Evolutionary conservation across 179 eudicot species (phyloP), one percentile per base, ranked within the genome.

Genomic region (Patellifolia procumbens): DNA sequence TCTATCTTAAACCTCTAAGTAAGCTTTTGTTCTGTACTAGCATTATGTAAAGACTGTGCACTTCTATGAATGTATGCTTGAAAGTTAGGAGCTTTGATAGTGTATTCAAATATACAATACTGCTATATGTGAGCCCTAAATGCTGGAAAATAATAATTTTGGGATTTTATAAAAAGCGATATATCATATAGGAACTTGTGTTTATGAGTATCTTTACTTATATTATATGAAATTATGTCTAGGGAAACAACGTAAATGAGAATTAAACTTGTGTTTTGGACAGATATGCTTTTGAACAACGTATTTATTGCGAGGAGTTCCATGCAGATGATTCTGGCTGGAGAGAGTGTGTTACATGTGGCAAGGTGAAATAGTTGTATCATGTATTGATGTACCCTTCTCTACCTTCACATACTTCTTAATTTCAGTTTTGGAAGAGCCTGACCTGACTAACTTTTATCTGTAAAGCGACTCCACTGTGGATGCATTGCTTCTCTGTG

Each of bases 251-350:
- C 22, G 8, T 51, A 35, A 7, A 35, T 10, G n/a, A 43, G 31
- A 1, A 37, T n/a, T 34, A 28, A 31, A 43, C 53, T 61, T 75
- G 26, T 73, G 51, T 53, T 72, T 46, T 17, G 79, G 73, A 59
- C 89, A 95, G 99, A 86, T 83, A 83, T 84, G 89, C 92, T 74
- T 96, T 88, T 81, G 87, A 93, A 82, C 87, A 81, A 74, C 82
- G 68, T 46, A 78, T 84, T 73, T 96, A 86, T 80, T 96, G 99
- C 77, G 96, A 93, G 61, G 82, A 81, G 61, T 96, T 89, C 76
- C 99, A 96, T 80, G 80, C 82, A 10, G 86, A 90, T 73, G 97
- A 96, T 75, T 85, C 99, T 74, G 99, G 99, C 79, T 96, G 99
- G 99, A 90, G 99, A 82, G 84, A 90, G 52, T 95, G 99, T 84